Evolutionary conservation across 2,329 filamentous ascomycete species (phyloP).

Genomic region (Harringtonia lauricola): DNA sequence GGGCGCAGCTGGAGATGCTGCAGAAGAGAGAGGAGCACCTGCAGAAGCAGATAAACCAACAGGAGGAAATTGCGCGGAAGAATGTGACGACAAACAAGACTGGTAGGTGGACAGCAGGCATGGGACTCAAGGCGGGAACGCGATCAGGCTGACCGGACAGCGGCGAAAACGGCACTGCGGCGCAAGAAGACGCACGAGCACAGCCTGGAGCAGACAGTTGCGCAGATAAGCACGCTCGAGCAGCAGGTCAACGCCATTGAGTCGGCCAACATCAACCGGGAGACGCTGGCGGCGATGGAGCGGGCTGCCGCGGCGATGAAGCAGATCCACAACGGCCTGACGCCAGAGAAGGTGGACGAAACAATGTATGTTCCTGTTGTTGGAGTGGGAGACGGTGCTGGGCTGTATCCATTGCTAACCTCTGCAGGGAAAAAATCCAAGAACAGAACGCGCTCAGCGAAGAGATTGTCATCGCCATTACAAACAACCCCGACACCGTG

Average conservation of each 20-base stretch:
- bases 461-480: conserved; percentile 83
- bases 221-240: conserved; percentile 86
- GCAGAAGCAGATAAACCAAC: conserved; percentile 85
- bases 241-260: conserved; percentile 96
- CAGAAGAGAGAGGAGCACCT: conserved; percentile 92
- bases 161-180: conserved; percentile 78
- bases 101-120: conserved; percentile 44
- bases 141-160: conserved; percentile 35
- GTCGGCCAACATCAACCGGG: conserved; percentile 96
- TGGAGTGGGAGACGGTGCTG: background rate
- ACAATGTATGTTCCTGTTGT: conserved; percentile 55
- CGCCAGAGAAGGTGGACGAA: conserved; percentile 87
- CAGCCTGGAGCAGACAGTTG: conserved; percentile 78
- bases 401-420: conserved; percentile 10
- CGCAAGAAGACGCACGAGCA: conserved; percentile 93
- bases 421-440: conserved; percentile 67
- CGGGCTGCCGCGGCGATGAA: conserved; percentile 84
- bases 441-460: conserved; percentile 90
- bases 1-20: conserved; percentile 90
- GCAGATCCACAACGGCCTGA: conserved; percentile 80
- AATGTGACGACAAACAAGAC: conserved; percentile 83
- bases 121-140: background rate
- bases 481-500: conserved; percentile 55
- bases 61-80: conserved; percentile 81
- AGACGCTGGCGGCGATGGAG: conserved; percentile 91